These are phyloP conservation scores for Aspergillus cejpii DNA, from an alignment of 2,329 filamentous ascomycete species.

Conservation along the genomic window DNA sequence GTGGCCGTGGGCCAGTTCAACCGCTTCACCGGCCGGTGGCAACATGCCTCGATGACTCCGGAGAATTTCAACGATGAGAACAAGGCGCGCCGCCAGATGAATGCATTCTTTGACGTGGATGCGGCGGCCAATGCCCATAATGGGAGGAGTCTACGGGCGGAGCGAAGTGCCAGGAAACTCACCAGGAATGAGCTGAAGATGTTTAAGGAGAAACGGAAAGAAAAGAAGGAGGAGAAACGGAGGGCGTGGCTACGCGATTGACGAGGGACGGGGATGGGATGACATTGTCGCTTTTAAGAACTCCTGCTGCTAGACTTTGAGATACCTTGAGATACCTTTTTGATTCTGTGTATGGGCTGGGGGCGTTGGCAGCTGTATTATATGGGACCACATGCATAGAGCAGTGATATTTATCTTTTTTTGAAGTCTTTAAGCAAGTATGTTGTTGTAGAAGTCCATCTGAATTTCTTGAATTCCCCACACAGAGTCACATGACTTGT, in stretches of 20 bases:
- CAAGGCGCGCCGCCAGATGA: slow-evolving; percentile 82
- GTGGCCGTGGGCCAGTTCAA: slow-evolving; percentile 74
- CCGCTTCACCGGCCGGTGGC: slow-evolving; percentile 79
- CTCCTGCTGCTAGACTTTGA: background rate
- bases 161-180: slow-evolving; percentile 76
- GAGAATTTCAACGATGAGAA: slow-evolving; percentile 80
- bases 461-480: background rate
- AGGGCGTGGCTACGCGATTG: slow-evolving; percentile 84
- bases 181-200: slow-evolving; percentile 80
- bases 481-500: background rate
- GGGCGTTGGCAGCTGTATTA: slow-evolving; percentile 9
- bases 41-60: slow-evolving; percentile 59
- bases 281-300: slow-evolving; percentile 8
- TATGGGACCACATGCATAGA: slow-evolving; percentile 8
- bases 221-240: slow-evolving; percentile 89
- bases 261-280: slow-evolving; percentile 23
- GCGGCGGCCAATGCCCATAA: slow-evolving; percentile 86
- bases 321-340: slow-evolving; percentile 15
- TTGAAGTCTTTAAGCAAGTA: too few species aligned
- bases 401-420: background rate
- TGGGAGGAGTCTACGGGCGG: slow-evolving; percentile 82
- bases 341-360: slow-evolving; percentile 8
- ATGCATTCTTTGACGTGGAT: slow-evolving; percentile 92
- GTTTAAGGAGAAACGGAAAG: slow-evolving; percentile 82
- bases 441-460: too few species aligned